phyloP scores from a whole-genome alignment of 768 basidiomycete species.

The Boletus sp. region DNA sequence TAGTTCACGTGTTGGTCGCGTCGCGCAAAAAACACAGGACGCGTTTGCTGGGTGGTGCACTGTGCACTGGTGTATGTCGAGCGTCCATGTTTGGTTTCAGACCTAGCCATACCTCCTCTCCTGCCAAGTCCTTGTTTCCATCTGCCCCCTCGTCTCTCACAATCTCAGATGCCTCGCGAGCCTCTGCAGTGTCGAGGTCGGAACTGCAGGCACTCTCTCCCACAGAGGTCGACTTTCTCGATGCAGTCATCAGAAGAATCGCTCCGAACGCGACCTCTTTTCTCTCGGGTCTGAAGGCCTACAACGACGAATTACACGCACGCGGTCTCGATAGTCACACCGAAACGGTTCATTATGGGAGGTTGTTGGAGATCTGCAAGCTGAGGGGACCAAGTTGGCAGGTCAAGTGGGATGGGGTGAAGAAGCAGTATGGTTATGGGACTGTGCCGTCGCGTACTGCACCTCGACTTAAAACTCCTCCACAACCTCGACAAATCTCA shows the following conservation, averaged over 20 bases:
- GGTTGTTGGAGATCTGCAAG: slow-evolving; percentile 79
- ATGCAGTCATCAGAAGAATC: slow-evolving; percentile 70
- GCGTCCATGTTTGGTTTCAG: slow-evolving; percentile 44
- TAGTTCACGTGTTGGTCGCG: slow-evolving; percentile 25
- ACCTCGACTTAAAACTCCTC: slow-evolving; percentile 17
- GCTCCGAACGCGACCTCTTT: slow-evolving; percentile 71
- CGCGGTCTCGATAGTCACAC: slow-evolving; percentile 71
- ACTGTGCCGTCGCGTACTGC: slow-evolving; percentile 13
- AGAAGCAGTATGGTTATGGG: slow-evolving; percentile 49
- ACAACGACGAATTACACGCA: slow-evolving; percentile 74
- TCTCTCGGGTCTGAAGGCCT: slow-evolving; percentile 79
- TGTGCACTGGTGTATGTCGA: not conserved
- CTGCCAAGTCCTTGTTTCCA: slow-evolving; percentile 31
- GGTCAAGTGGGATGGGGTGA: slow-evolving; percentile 77
- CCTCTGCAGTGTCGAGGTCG: slow-evolving; percentile 39
- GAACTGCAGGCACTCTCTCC: slow-evolving; percentile 52
- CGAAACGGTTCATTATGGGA: slow-evolving; percentile 79
- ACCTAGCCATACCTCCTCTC: slow-evolving; percentile 49
- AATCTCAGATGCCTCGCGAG: slow-evolving; percentile 38
- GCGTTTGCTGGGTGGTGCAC: slow-evolving; percentile 11
- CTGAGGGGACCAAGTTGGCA: slow-evolving; percentile 79
- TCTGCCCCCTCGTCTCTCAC: not conserved
- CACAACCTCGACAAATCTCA: slow-evolving; percentile 14
- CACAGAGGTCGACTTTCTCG: slow-evolving; percentile 68
- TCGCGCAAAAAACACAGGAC: slow-evolving; percentile 23